Evolutionary conservation across 306 rosid species (phyloP).

Genomic region (Rubus idaeus): DNA sequence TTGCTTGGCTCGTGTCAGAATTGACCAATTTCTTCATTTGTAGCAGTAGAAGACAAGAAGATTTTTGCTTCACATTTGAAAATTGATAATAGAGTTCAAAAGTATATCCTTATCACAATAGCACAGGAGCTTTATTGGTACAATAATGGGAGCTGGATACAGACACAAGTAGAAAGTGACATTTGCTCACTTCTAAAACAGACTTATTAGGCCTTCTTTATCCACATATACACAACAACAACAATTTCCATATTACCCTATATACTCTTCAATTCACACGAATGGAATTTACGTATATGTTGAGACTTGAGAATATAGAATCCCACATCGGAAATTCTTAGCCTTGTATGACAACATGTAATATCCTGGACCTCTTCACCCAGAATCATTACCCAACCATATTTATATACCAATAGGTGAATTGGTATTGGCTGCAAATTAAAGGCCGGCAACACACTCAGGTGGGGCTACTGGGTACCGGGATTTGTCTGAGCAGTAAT

Average conservation of each 20-base stretch:
- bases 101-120: constrained; percentile 9
- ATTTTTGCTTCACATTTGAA: constrained; percentile 9
- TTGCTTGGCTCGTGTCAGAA: constrained; percentile 1
- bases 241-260: constrained; percentile 1
- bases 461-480: constrained; percentile 64
- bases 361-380: neutral
- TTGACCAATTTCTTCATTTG: constrained; percentile 2
- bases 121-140: constrained; percentile 12
- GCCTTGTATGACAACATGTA: neutral
- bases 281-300: neutral
- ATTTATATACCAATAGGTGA: neutral
- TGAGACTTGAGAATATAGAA: neutral
- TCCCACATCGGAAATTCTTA: neutral
- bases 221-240: neutral
- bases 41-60: constrained; percentile 1
- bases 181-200: constrained; percentile 10
- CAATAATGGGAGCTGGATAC: constrained; percentile 12
- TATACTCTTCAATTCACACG: neutral
- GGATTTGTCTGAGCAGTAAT: constrained; percentile 78
- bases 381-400: neutral
- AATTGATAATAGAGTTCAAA: neutral
- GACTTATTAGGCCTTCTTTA: neutral
- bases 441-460: constrained; percentile 67
- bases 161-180: constrained; percentile 14
- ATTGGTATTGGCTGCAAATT: neutral